Base-by-base conservation (phyloP, 2,329 filamentous ascomycete genomes). In the Clarireedia monteithiana region DNA sequence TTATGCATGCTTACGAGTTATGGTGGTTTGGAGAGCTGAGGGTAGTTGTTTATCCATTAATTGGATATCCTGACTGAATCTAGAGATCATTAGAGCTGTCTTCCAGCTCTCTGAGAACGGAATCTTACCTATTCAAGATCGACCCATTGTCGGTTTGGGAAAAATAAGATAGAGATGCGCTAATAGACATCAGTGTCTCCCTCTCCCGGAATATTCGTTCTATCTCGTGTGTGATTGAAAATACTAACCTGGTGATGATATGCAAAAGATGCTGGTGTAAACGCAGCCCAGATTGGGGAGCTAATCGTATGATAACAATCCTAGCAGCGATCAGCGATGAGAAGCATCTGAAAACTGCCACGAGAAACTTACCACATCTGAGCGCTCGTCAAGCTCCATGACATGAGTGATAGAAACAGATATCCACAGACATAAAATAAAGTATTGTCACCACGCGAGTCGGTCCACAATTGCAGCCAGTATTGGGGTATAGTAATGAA, bases 101-200 rank as follows among this genome's bases (percentile, higher is more conserved):
- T 12, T 26, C 14, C 20, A 2, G 12, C 20, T 4, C 26, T 48
- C 7, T 46, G 24, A 4, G 7, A 20, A 46, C 44, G 24, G 10
- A 42, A n/a, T 0, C 4, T 54, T 53, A 71, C 71, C 74, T 65
- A 30, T 74, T 77, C 6, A 74, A 65, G 3, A 74, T 72, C 0
- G 68, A 69, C 3, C 74, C 75, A 4, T 65, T 67, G 15, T 76
- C 73, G 0, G 71, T 73, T 3, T 58, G 63, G 0, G 71, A 72
- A 52, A 77, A 75, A 23, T 71, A 73, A 7, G 49, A 56, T 7
- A 52, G 34, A 17, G 54, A 36, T n/a, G 49, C 54, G 7, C 49
- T 56, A 44, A 12, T 20, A 34, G 36, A 3, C 4, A 6, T 56
- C 34, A 56, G 15, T 48, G 0, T 53, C 36, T 23, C 4, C 12